Conservation (phyloP, 768 basidiomycete genomes). For the Boletus eberwhitei region DNA sequence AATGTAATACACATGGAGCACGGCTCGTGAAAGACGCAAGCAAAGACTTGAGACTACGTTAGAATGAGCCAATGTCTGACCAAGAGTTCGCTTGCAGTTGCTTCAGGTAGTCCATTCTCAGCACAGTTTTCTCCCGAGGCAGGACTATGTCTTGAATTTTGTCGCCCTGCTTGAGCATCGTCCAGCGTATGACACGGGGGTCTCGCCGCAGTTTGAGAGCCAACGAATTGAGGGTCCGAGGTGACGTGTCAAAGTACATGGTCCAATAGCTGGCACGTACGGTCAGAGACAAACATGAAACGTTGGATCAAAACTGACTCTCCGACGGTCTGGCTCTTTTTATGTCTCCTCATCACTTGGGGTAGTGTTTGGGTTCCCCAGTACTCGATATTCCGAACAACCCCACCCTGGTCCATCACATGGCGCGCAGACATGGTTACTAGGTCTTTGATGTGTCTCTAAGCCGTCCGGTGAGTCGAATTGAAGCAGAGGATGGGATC, state of each 20-base stretch:
- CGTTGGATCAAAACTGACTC: conserved; percentile 57
- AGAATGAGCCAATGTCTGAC: conserved; percentile 22
- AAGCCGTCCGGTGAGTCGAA: neutral
- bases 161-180: conserved; percentile 73
- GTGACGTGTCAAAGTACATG: conserved; percentile 86
- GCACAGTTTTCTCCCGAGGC: conserved; percentile 45
- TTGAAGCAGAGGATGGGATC: neutral
- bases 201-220: conserved; percentile 69
- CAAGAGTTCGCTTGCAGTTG: conserved; percentile 22
- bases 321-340: conserved; percentile 54
- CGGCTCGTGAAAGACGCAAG: neutral
- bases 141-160: conserved; percentile 65
- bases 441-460: conserved; percentile 75
- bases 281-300: conserved; percentile 2
- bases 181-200: conserved; percentile 81
- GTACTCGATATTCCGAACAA: conserved; percentile 75
- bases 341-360: conserved; percentile 66
- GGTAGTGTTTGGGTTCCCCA: conserved; percentile 74
- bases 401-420: conserved; percentile 72
- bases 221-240: conserved; percentile 61
- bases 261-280: conserved; percentile 71
- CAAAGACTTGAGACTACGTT: neutral
- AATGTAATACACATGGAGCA: neutral
- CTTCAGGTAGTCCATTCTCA: conserved; percentile 26
- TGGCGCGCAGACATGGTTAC: conserved; percentile 69